Evolutionary conservation across 1,139 yeast species (phyloP).

Genomic region (Candida neerlandica): DNA sequence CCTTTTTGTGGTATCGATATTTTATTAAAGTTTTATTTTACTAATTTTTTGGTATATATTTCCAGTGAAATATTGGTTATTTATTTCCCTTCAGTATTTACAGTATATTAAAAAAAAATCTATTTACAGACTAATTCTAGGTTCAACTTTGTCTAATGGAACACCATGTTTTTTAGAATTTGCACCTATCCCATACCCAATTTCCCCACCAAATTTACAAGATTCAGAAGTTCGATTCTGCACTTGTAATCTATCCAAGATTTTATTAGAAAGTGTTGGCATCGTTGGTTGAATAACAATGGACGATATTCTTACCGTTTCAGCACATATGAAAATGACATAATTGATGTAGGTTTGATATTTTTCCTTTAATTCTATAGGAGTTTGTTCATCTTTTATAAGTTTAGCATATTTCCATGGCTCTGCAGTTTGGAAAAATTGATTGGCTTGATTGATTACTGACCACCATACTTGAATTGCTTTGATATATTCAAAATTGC

Average conservation of each 20-base stretch:
- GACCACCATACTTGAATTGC: slow-evolving; percentile 69
- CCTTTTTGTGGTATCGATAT: too few relatives aligned
- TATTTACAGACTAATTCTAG: slow-evolving; percentile 15
- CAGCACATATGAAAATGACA: slow-evolving; percentile 67
- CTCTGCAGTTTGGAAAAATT: slow-evolving; percentile 56
- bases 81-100: not conserved
- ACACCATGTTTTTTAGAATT: slow-evolving; percentile 25
- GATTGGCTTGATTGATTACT: slow-evolving; percentile 62
- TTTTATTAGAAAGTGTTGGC: slow-evolving; percentile 58
- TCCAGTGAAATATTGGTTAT: not conserved
- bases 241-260: slow-evolving; percentile 71
- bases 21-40: too few relatives aligned
- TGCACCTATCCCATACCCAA: slow-evolving; percentile 46
- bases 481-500: slow-evolving; percentile 54
- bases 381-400: slow-evolving; percentile 33
- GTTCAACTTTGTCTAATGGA: slow-evolving; percentile 30
- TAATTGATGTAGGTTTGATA: slow-evolving; percentile 43
- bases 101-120: slow-evolving; percentile 9
- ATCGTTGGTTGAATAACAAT: slow-evolving; percentile 72
- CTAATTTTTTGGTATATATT: not conserved
- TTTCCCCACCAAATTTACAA: slow-evolving; percentile 50
- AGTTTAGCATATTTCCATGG: slow-evolving; percentile 56
- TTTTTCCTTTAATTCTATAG: slow-evolving; percentile 16
- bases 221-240: slow-evolving; percentile 40
- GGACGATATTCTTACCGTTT: slow-evolving; percentile 67